A percentile compares a stretch with the other conserved stretches of the same genome.
These are phyloP conservation scores for Lojkania enalia DNA, from an alignment of 2,329 filamentous ascomycete species.

Conservation along the genomic window DNA sequence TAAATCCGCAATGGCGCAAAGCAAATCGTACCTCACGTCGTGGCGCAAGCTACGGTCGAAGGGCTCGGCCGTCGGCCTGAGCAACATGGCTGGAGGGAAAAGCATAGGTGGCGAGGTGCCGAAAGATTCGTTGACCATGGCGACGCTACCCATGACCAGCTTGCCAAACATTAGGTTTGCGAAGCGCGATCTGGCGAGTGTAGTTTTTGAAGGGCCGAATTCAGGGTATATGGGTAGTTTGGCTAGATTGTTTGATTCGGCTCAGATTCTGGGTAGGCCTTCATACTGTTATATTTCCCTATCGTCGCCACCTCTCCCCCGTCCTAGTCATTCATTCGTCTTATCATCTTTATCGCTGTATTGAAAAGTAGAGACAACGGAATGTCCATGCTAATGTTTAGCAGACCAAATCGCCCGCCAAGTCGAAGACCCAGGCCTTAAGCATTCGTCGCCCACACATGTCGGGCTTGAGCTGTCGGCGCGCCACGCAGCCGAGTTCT, in stretches of 20 bases:
- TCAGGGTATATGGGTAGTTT: slow-evolving; percentile 89
- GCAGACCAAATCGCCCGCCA: slow-evolving; percentile 93
- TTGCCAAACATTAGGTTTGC: slow-evolving; percentile 73
- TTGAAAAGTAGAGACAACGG: not conserved
- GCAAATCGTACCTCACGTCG: slow-evolving; percentile 78
- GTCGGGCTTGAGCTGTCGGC: slow-evolving; percentile 93
- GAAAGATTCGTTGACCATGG: slow-evolving; percentile 63
- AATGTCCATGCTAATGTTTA: slow-evolving; percentile 9
- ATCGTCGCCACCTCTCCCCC: too few species aligned
- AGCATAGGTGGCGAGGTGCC: slow-evolving; percentile 44
- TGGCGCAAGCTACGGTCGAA: slow-evolving; percentile 92
- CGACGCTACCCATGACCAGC: slow-evolving; percentile 64
- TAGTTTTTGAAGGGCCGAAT: slow-evolving; percentile 80
- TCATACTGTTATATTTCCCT: not conserved
- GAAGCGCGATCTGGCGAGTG: slow-evolving; percentile 69
- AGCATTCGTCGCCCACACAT: slow-evolving; percentile 89
- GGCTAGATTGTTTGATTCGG: slow-evolving; percentile 89
- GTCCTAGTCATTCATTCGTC: too few species aligned
- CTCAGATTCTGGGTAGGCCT: slow-evolving; percentile 82
- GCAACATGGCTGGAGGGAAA: slow-evolving; percentile 53
- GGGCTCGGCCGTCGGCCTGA: slow-evolving; percentile 66
- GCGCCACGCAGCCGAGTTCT: slow-evolving; percentile 94
- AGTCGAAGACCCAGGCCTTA: slow-evolving; percentile 90
- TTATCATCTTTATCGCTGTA: too few species aligned
- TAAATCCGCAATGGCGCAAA: slow-evolving; percentile 40